Base-by-base conservation (phyloP, 306 rosid species). In the Lotus japonicus region DNA sequence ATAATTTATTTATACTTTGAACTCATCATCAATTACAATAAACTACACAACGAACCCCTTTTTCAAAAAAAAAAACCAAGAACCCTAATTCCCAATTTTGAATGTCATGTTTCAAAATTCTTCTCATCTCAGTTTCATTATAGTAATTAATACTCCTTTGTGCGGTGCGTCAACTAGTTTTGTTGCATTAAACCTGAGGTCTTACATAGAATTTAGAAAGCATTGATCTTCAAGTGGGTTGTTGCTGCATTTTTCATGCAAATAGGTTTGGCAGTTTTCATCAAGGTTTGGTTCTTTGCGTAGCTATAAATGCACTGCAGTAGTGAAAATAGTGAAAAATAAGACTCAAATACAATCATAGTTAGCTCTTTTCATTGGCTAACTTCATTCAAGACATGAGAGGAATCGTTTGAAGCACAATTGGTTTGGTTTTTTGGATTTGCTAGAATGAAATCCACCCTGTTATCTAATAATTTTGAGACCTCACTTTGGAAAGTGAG, bases 251-350 rank as follows among this genome's bases (percentile, higher is more conserved):
- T 87, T 71, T 61, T 70, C 75, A 82, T 94, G 88, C 97, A 94
- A 87, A 65, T 94, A 68, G 92, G 87, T 60, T 77, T 94, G 85
- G 92, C 97, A 46, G 56, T 90, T 83, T 94, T 94, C 87, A 82
- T 94, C 79, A 94, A 94, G 86, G 96, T 83, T 77, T 87, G 88
- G 96, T 94, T 94, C 95, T 94, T 94, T 80, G 88, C 89, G 15
- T 94, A 90, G 88, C 36, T 55, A 67, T n/a, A n/a, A 56, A 35
- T 64, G 65, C 33, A 9, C 13, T 1, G 68, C 42, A 49, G 49
- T 35, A 41, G 39, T 70, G 70, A 58, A 60, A 62, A 62, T n/a
- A n/a, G n/a, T n/a, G n/a, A n/a, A n/a, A n/a, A n/a, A 52, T 35
- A 52, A 79, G 58, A 61, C 58, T 55, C 38, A 46, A 42, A 41